Evolutionary conservation across 495 filamentous ascomycete genomes (phyloP).

Genomic region (Neurospora sp.): DNA sequence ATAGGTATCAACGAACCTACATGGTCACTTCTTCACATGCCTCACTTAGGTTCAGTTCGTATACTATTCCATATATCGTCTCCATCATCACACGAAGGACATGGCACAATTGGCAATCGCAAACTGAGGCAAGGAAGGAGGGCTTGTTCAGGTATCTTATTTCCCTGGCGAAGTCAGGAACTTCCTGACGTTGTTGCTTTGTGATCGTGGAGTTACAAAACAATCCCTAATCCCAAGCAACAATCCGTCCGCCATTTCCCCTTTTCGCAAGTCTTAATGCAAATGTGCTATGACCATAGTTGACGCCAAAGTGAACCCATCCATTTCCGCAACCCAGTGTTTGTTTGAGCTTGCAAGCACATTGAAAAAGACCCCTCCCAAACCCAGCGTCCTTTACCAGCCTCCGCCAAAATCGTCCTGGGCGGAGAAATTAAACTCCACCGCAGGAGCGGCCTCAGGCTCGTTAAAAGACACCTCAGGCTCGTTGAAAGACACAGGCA

Average conservation of each 20-base stretch:
- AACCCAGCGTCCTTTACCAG: constrained; percentile 9
- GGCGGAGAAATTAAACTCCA: background rate
- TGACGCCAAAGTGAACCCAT: constrained; percentile 25
- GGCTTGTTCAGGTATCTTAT: constrained; percentile 3
- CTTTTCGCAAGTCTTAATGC: constrained; percentile 24
- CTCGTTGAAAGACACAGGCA: constrained; percentile 1
- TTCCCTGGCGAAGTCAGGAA: constrained; percentile 16
- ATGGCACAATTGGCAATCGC: background rate
- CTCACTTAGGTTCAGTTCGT: background rate
- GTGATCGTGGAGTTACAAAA: constrained; percentile 15
- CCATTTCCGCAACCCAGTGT: constrained; percentile 17
- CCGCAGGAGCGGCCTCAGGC: background rate
- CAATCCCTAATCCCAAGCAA: constrained; percentile 11
- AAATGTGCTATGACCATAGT: constrained; percentile 23
- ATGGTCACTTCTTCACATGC: background rate
- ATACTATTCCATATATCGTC: background rate
- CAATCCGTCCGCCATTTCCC: constrained; percentile 19
- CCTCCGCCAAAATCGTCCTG: background rate
- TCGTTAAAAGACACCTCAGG: background rate
- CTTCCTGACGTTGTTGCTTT: constrained; percentile 17
- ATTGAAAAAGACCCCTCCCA: constrained; percentile 8
- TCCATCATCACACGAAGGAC: background rate
- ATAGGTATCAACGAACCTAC: background rate
- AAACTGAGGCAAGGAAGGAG: background rate
- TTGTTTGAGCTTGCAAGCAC: constrained; percentile 13